Evolutionary conservation across 2,329 filamentous ascomycete genomes (phyloP), one percentile per base, ranked within the genome.

Genomic region (Cylindrodendrum hubeiense): DNA sequence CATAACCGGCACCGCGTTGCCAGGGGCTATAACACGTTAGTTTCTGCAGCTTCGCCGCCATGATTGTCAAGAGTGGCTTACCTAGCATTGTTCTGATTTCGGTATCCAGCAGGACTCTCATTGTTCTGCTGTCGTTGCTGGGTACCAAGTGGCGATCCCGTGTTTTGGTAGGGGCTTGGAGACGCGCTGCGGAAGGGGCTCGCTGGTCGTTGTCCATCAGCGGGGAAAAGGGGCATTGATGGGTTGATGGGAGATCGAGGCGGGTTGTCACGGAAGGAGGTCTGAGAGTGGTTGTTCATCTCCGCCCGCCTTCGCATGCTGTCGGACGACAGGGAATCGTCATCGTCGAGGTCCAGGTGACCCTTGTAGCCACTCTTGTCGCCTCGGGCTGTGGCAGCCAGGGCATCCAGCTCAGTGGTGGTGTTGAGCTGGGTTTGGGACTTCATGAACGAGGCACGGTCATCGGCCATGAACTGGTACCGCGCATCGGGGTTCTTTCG

Each of bases 391-490:
- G 94, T 97, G 17, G 93, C 93, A 69, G 93, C 95, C 62, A 98
- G 84, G 9, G 95, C 95, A 78, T 98, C 94, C 54, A 98, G 87
- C 81, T 98, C 95, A 8, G 94, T 97, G 5, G 91, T 93, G 17
- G 85, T 82, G 49, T 81, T 88, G 58, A 97, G 84, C 75, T 95
- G 91, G 5, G 93, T 93, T 79, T 96, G 93, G 15, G 94, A 97
- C 85, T 98, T 98, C 90, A 98, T 97, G 83, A 98, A 98, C 10
- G 95, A 98, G 55, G 93, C 94, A 74, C 95, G 91, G 80, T 98
- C 95, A 75, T 98, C 95, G 59, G 92, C 92, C 95, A 98, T 98
- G 74, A 94, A 94, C 80, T 97, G 94, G 81, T 98, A 98, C 67
- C 95, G 91, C 44, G 92, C 93, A 78, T 98, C 95, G 22, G 95